Percentiles rank a stretch among this genome's conserved stretches.
Evolutionary conservation across 805 yeast genomes (phyloP).

Genomic region (Danielozyma ontarioensis): DNA sequence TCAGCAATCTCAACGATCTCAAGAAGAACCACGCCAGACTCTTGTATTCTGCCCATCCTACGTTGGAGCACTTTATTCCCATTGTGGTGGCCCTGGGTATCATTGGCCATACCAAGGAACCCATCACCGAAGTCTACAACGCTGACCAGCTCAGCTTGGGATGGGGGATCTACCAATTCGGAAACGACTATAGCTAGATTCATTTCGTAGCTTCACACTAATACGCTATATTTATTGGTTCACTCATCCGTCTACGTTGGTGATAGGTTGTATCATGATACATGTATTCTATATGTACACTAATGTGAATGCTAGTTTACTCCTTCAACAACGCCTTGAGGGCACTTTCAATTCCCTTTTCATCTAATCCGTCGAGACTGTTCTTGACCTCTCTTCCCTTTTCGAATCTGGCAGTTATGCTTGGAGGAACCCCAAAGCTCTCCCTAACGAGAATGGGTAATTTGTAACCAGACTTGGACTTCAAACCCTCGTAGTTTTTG

Average conservation of each 20-base stretch:
- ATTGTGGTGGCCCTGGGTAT: constrained; percentile 58
- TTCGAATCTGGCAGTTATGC: constrained; percentile 57
- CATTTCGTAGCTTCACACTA: not conserved
- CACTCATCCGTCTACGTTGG: too few relatives aligned
- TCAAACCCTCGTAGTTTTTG: constrained; percentile 60
- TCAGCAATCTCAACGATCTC: constrained; percentile 34
- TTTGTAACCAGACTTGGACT: constrained; percentile 50
- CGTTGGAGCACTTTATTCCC: constrained; percentile 71
- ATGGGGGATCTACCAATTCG: constrained; percentile 64
- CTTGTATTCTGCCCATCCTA: constrained; percentile 60
- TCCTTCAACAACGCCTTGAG: constrained; percentile 35
- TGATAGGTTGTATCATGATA: too few relatives aligned
- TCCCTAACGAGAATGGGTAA: constrained; percentile 79
- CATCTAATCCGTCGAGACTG: constrained; percentile 44
- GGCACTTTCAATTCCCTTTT: constrained; percentile 38
- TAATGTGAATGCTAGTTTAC: constrained; percentile 5
- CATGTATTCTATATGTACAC: not conserved
- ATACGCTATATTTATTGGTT: not conserved
- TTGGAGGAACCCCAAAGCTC: constrained; percentile 66
- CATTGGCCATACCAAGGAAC: constrained; percentile 27
- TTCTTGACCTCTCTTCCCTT: constrained; percentile 32
- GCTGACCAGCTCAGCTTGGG: constrained; percentile 47
- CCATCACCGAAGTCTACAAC: constrained; percentile 43
- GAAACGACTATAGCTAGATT: constrained; percentile 8
- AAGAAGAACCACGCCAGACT: constrained; percentile 22